A percentile compares a stretch with the other conserved stretches of the same genome.
These are phyloP conservation scores for Tulasnella sp. DNA, from an alignment of 768 basidiomycete species.

Conservation along the genomic window DNA sequence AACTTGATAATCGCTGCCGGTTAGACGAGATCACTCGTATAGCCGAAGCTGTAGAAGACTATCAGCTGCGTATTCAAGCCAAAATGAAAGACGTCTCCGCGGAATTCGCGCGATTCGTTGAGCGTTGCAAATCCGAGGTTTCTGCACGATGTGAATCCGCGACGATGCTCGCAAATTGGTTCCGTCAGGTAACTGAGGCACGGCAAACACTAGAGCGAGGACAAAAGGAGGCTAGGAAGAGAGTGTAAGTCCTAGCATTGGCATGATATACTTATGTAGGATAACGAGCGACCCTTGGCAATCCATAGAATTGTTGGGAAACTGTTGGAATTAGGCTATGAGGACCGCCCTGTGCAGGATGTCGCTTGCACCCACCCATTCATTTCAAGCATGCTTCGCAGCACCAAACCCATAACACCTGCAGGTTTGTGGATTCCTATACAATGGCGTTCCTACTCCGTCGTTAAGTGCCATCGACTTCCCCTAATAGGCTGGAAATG, in stretches of 20 bases:
- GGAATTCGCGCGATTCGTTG: not conserved
- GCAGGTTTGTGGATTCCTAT: not conserved
- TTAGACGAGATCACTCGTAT: not conserved
- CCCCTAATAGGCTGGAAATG: not conserved
- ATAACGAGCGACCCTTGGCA: not conserved
- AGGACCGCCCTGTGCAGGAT: not conserved
- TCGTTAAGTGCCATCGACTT: not conserved
- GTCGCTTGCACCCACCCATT: too few relatives aligned
- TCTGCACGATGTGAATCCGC: not conserved
- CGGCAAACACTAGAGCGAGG: not conserved
- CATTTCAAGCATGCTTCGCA: not conserved
- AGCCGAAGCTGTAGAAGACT: not conserved
- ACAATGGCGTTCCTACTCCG: not conserved
- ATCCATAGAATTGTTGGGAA: not conserved
- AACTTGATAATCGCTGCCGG: not conserved
- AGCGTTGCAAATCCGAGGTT: not conserved
- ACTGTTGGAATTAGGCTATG: not conserved
- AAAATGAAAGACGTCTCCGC: not conserved
- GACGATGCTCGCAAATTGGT: not conserved
- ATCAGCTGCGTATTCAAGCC: not conserved
- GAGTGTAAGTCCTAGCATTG: not conserved
- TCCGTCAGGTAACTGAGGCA: not conserved
- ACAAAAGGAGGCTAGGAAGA: not conserved
- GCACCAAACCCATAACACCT: not conserved
- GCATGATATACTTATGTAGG: too few relatives aligned